Evolutionary conservation across 2,329 filamentous ascomycete species (phyloP), one percentile per base, ranked within the genome.

Genomic region (Calonectria naviculata): DNA sequence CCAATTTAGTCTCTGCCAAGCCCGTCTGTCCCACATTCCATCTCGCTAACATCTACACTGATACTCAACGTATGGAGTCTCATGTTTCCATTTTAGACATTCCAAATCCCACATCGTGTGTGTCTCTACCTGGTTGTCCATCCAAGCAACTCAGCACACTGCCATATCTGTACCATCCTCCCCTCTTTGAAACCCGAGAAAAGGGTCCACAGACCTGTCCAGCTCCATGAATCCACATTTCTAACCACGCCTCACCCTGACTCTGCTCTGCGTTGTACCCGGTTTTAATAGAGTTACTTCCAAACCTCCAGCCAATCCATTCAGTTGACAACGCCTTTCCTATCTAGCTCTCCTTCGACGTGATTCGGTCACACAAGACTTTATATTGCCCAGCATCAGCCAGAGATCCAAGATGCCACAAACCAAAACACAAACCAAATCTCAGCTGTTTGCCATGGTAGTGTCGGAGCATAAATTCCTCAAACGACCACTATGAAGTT

Each of bases 291-390:
- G 38, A 67, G 31, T 49, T 28, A 58, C 49, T 71, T 54, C 68
- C 56, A 54, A 52, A 47, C 46, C 49, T 44, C 38, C 28, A 34
- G 58, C 54, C 56, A 62, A 12, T 15, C 36, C 17, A 44, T 19
- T 31, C 17, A 7, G 26, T 29, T 44, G 52, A 10, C 46, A 64
- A 41, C 5, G 5, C 47, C 31, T 46, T 13, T 52, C 21, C 26
- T 49, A 36, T 29, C 19, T 65, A 24, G 26, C 34, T 70, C 49
- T 69, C 29, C 28, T 5, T 47, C 38, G 15, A 60, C 21, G 42
- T 65, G 38, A 52, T 62, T 44, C 26, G 67, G 76, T 73, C 3
- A 68, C 44, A 76, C 75, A 68, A 78, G 72, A 75, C 74, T 74
- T 75, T 71, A 68, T 41, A 69, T 65, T 49, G 41, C 47, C 49